These are phyloP conservation scores for Lignosus rhinocerotis DNA, from an alignment of 1,284 basidiomycete species.

Conservation along the genomic window DNA sequence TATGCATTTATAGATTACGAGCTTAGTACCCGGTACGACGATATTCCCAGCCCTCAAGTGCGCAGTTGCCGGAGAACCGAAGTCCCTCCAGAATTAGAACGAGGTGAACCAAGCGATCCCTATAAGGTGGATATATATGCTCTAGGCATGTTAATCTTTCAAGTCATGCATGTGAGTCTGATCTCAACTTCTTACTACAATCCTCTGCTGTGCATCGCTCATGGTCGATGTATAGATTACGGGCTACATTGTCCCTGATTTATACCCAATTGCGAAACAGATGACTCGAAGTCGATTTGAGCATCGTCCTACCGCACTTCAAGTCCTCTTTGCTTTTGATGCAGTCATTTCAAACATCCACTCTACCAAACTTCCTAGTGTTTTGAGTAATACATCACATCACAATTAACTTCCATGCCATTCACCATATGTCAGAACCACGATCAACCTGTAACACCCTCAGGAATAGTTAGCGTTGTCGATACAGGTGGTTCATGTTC, in stretches of 20 bases:
- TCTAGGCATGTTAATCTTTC: slow-evolving; percentile 59
- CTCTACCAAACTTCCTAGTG: slow-evolving; percentile 33
- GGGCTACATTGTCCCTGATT: slow-evolving; percentile 55
- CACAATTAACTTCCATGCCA: background rate
- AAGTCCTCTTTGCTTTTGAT: slow-evolving; percentile 53
- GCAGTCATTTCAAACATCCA: slow-evolving; percentile 39
- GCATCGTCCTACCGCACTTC: slow-evolving; percentile 49
- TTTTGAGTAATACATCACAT: background rate
- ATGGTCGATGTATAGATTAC: slow-evolving; percentile 46
- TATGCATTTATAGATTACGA: slow-evolving; percentile 78
- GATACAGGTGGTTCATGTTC: background rate
- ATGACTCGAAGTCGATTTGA: slow-evolving; percentile 57
- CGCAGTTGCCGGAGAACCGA: slow-evolving; percentile 56
- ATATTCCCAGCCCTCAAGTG: slow-evolving; percentile 39
- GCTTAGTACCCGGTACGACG: slow-evolving; percentile 54
- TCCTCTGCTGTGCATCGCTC: background rate
- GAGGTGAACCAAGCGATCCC: slow-evolving; percentile 50
- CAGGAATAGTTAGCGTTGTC: slow-evolving; percentile 3
- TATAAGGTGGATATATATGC: slow-evolving; percentile 76
- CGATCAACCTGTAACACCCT: background rate
- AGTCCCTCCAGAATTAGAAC: slow-evolving; percentile 67
- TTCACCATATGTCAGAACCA: background rate
- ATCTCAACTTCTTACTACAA: background rate
- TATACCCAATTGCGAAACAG: slow-evolving; percentile 50
- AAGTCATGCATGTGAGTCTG: slow-evolving; percentile 58